Evolutionary conservation across 2,329 filamentous ascomycete genomes (phyloP), one percentile per base, ranked within the genome.

Genomic region (Domatiomyces globalis): DNA sequence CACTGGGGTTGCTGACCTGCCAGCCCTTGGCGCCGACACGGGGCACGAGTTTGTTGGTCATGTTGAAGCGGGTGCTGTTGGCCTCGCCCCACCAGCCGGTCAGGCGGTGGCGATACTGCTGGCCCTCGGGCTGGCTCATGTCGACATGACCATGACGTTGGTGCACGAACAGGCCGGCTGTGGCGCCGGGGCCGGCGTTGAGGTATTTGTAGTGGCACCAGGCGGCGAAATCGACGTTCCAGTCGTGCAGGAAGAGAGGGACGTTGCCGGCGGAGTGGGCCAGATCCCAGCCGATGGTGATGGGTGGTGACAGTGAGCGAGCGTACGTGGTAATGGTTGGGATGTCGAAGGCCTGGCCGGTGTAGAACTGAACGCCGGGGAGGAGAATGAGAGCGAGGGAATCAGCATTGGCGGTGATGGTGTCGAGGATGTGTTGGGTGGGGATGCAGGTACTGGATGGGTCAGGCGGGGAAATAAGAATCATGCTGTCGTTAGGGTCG

Each of bases 181-280:
- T 94, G 15, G 81, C 76, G 3, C 88, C 88, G 0, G 88, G 87
- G 0, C 88, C 88, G 22, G 82, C 81, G 64, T 94, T 94, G 65
- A 94, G 77, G 70, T 95, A 95, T 70, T 95, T 95, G 75, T 95
- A 95, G 17, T 83, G 89, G 68, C 88, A 95, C 88, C 88, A 95
- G 50, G 79, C 85, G 15, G 89, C 88, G 62, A 94, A 94, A 66
- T 95, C 88, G 33, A 94, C 87, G 58, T 85, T 77, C 88, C 88
- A 95, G 60, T 90, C 85, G 66, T 94, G 87, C 18, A 95, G 74
- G 52, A 74, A 69, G 17, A 95, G 68, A 43, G 84, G 80, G 1
- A 94, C 85, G 63, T 95, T 95, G 29, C 88, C 88, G 19, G 79
- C 85, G 0, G 87, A 86, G 65, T 94, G 87, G 0, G 88, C 88